Base-by-base conservation (phyloP, 148 eudicot genomes). In the Rhododendron kiyosumense region DNA sequence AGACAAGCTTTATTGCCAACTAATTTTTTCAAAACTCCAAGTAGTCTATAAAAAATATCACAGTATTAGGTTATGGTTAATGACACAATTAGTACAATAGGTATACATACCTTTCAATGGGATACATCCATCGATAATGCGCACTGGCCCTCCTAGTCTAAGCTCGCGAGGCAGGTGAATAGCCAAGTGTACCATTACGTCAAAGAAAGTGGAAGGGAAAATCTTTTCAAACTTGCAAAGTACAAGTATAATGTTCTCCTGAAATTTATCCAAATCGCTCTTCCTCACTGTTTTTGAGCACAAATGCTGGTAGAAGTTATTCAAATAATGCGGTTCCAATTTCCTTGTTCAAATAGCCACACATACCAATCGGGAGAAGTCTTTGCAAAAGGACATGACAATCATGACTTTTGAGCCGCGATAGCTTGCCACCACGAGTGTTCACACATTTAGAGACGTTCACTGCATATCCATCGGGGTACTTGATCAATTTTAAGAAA, bases 111-210 rank as follows among this genome's bases (percentile, higher is more conserved):
- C 87, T 78, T 28, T 85, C 78, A n/a, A 85, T 52, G 0, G 76
- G 78, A 26, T 79, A 79, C 83, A 85, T 78, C 83, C 57, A 78
- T 30, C 87, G 26, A 28, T 26, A 63, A 24, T 78, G n/a, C n/a
- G 75, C 20, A 85, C 59, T 24, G 77, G 59, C 8, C 87, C 87
- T 24, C 76, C 83, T 22, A 85, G 75, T 24, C 15, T 18, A 2
- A 38, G 78, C 69, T 85, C 76, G 4, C 28, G 8, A 11, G 83
- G 77, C 22, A 85, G 61, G 43, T 85, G 83, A 79, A 85, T 61
- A 30, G 76, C 59, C 28, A 85, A 32, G 24, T 85, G 83, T 26
- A 78, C 87, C 87, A 85, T 85, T 12, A 79, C 83, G n/a, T 85
- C 32, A 63, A 79, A 85, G 52, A 85, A 78, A n/a, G 71, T 30